Percentiles rank a stretch among this genome's conserved stretches.
Conservation (phyloP, 192 early-diverging fungal species). For the Gryganskiella cystojenkinii region DNA sequence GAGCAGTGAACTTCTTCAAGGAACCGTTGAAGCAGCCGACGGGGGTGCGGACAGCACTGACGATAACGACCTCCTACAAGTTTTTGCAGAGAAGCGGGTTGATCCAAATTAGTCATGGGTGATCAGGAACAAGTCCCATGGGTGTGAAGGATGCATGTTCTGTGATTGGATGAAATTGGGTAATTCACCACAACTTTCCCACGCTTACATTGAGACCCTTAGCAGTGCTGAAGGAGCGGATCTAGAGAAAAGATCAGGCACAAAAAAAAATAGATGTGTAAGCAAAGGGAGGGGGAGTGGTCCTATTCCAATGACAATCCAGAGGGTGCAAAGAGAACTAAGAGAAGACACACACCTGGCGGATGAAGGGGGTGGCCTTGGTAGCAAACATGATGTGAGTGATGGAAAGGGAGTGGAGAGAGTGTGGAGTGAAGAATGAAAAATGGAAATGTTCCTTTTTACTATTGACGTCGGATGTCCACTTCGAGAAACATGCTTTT, state of each 20-base stretch:
- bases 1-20: conserved; percentile 83
- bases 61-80: conserved; percentile 66
- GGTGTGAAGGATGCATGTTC: background rate
- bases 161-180: background rate
- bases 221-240: conserved; percentile 46
- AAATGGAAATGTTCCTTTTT: no score
- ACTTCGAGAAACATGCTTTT: no score
- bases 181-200: conserved; percentile 10
- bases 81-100: background rate
- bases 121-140: background rate
- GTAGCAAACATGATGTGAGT: conserved; percentile 38
- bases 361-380: conserved; percentile 44
- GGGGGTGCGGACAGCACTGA: conserved; percentile 88
- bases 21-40: conserved; percentile 93
- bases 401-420: background rate
- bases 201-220: conserved; percentile 52
- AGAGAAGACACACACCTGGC: conserved; percentile 20
- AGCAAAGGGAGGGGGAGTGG: background rate
- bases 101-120: background rate
- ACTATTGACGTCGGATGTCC: no score
- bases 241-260: conserved; percentile 12
- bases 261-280: background rate
- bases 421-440: conserved; percentile 8
- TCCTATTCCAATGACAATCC: background rate
- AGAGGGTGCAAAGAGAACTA: background rate